phyloP scores from a whole-genome alignment of 2,329 filamentous ascomycete species.

The Pseudogymnoascus sp. region DNA sequence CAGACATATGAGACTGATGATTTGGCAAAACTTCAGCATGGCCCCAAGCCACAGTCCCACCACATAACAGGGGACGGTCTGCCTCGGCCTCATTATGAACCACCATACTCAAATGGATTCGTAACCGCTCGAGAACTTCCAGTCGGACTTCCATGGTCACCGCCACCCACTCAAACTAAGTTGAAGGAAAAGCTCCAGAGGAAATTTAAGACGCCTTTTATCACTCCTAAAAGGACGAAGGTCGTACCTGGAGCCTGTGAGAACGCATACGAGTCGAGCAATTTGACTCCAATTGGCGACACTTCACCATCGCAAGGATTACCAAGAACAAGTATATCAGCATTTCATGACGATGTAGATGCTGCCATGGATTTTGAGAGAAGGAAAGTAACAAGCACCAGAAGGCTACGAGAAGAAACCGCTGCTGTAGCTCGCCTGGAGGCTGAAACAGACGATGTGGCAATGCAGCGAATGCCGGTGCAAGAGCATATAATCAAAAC shows the following conservation, averaged over 20 bases:
- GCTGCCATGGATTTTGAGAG: slow-evolving; percentile 29
- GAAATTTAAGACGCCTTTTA: slow-evolving; percentile 21
- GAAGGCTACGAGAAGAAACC: slow-evolving; percentile 22
- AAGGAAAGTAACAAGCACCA: slow-evolving; percentile 26
- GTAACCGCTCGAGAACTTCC: slow-evolving; percentile 1
- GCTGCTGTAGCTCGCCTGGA: neutral
- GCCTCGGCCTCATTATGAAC: neutral
- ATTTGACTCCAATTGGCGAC: neutral
- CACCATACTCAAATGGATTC: neutral
- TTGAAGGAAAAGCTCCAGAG: slow-evolving; percentile 7
- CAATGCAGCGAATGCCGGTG: neutral
- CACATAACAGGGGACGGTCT: neutral
- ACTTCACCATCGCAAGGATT: neutral
- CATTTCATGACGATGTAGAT: slow-evolving; percentile 19
- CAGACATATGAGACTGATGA: neutral
- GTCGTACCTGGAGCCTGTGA: neutral
- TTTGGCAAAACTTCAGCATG: neutral
- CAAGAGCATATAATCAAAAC: neutral
- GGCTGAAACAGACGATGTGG: neutral
- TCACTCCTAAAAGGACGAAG: slow-evolving; percentile 15
- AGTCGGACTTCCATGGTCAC: slow-evolving; percentile 12
- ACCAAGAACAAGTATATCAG: neutral
- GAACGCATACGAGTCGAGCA: neutral
- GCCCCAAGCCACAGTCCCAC: neutral
- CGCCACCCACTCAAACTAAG: slow-evolving; percentile 8